Evolutionary conservation across 2,329 filamentous ascomycete genomes (phyloP).

Genomic region (Pyricularia sp.): DNA sequence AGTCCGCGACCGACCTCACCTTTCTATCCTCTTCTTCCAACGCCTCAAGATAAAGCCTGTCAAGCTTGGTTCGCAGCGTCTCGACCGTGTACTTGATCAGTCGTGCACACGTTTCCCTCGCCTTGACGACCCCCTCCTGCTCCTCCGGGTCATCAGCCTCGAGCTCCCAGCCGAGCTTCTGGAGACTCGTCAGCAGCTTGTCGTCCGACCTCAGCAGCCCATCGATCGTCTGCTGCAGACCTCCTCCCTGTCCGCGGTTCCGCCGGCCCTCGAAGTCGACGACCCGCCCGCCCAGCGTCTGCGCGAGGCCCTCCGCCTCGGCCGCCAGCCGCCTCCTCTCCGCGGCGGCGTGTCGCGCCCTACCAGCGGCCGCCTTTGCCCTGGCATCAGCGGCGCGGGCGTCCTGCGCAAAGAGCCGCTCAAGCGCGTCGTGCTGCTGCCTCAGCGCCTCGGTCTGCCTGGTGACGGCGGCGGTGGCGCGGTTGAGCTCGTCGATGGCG

Average conservation of each 20-base stretch:
- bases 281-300: constrained; percentile 34
- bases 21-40: constrained; percentile 18
- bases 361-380: constrained; percentile 23
- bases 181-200: constrained; percentile 52
- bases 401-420: constrained; percentile 36
- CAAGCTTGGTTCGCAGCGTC: constrained; percentile 41
- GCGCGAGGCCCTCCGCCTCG: constrained; percentile 40
- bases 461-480: constrained; percentile 54
- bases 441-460: constrained; percentile 53
- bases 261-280: constrained; percentile 36
- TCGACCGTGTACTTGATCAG: constrained; percentile 50
- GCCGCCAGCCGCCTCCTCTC: constrained; percentile 30
- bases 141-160: constrained; percentile 42
- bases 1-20: not conserved
- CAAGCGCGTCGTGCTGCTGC: constrained; percentile 52
- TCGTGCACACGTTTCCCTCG: constrained; percentile 50
- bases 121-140: constrained; percentile 40
- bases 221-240: constrained; percentile 38
- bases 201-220: constrained; percentile 52
- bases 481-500: constrained; percentile 54
- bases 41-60: constrained; percentile 44
- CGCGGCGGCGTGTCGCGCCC: constrained; percentile 26
- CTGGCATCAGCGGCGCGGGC: constrained; percentile 24
- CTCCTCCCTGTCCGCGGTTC: constrained; percentile 23
- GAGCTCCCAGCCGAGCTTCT: constrained; percentile 56